These are phyloP conservation scores for Lipomyces chichibuensis DNA, from an alignment of 805 yeast species.

Conservation along the genomic window DNA sequence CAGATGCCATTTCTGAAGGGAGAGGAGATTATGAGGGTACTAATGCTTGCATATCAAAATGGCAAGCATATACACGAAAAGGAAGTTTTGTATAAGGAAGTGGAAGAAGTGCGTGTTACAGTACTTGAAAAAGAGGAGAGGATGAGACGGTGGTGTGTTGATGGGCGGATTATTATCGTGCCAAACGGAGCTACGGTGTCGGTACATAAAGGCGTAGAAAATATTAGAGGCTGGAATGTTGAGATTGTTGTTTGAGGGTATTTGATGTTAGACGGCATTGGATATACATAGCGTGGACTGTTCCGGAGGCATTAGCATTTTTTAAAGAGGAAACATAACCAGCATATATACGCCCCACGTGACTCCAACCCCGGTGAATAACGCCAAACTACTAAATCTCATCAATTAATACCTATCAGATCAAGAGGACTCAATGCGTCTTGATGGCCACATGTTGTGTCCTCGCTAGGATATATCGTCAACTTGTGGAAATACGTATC, in stretches of 20 bases:
- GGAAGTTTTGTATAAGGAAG: constrained; percentile 52
- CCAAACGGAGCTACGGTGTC: constrained; percentile 35
- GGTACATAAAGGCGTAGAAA: constrained; percentile 28
- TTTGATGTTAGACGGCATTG: not conserved
- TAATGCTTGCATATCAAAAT: constrained; percentile 58
- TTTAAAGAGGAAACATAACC: too few relatives aligned
- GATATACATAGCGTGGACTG: not conserved
- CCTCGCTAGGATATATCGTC: not conserved
- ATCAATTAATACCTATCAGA: not conserved
- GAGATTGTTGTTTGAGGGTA: constrained; percentile 32
- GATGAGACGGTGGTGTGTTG: constrained; percentile 63
- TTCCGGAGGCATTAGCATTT: not conserved
- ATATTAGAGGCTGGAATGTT: constrained; percentile 34
- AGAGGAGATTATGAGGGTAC: constrained; percentile 54
- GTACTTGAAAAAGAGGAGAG: constrained; percentile 42
- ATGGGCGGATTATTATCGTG: constrained; percentile 57
- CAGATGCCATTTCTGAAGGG: constrained; percentile 48
- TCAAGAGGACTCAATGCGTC: not conserved
- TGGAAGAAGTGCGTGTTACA: constrained; percentile 41
- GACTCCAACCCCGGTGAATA: not conserved
- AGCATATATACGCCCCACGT: not conserved
- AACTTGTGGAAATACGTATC: not conserved
- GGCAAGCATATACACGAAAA: constrained; percentile 58
- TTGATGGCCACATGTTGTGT: not conserved
- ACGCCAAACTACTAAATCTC: not conserved